Evolutionary conservation across 2,329 filamentous ascomycete genomes (phyloP), one percentile per base, ranked within the genome.

Genomic region (Dothistroma septosporum): DNA sequence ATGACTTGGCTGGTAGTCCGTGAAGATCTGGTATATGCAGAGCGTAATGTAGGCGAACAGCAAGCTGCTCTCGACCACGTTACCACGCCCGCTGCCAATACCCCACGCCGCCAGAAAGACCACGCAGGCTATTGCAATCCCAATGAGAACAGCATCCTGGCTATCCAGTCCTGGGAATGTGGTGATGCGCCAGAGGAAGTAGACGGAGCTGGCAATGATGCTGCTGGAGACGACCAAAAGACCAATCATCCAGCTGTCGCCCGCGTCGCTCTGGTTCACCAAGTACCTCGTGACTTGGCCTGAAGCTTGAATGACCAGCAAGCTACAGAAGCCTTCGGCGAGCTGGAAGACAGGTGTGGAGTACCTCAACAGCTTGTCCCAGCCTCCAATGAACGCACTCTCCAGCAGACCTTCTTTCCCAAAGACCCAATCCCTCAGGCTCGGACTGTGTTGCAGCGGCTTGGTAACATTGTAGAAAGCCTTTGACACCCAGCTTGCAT

Each of bases 21-120:
- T 99, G 76, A 97, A 97, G 75, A 97, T 97, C 76, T 99, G 94
- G 78, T 97, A 99, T 72, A 97, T 90, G 79, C 93, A 97, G 64
- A 99, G 87, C n/a, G 96, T 94, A 63, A 97, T 86, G 76, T 99
- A 99, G 71, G 94, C 93, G 73, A 99, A 97, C 31, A 99, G 83
- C 11, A 99, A 81, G 22, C 93, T 96, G 68, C 91, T 96, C 77
- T 99, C 93, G 58, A 97, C 90, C 1, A 93, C 91, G 71, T 96
- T 99, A 63, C 94, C 94, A 69, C 92, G 87, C 1, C 93, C 93
- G 70, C 91, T 96, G 63, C 90, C 90, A 68, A 97, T 97, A 28
- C 94, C 94, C 82, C 93, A 97, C 14, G 89, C 90, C 74, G 91
- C 94, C 14, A 99, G 82, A 72, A 97, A 96, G 64, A 97, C 87